Evolutionary conservation across 768 basidiomycete genomes (phyloP).

Genomic region (Tylopilus plumbeoviolaceoides): DNA sequence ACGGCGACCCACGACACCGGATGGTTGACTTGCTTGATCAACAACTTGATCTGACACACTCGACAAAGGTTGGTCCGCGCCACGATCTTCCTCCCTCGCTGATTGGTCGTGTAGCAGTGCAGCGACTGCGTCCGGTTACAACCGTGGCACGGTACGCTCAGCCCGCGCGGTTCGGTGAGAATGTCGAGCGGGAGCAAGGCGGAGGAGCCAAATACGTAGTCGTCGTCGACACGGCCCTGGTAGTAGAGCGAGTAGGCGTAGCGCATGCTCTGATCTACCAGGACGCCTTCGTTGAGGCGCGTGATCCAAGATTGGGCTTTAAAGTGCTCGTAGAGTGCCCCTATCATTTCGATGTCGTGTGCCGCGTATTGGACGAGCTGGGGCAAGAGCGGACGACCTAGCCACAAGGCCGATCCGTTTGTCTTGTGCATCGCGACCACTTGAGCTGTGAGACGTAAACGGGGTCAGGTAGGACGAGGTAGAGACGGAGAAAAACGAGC

Average conservation of each 20-base stretch:
- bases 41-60: slow-evolving; percentile 29
- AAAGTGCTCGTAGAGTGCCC: slow-evolving; percentile 34
- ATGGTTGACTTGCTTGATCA: slow-evolving; percentile 21
- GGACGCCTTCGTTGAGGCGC: slow-evolving; percentile 1
- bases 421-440: slow-evolving; percentile 37
- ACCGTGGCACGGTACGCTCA: slow-evolving; percentile 22
- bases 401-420: slow-evolving; percentile 30
- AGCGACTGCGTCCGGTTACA: slow-evolving; percentile 29
- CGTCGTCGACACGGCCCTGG: slow-evolving; percentile 24
- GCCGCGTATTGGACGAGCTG: slow-evolving; percentile 40
- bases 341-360: slow-evolving; percentile 39
- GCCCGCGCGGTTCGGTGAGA: slow-evolving; percentile 23
- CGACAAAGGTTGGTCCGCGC: slow-evolving; percentile 25
- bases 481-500: neutral
- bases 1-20: slow-evolving; percentile 23
- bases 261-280: slow-evolving; percentile 27
- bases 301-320: slow-evolving; percentile 23
- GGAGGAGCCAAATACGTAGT: slow-evolving; percentile 22
- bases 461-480: neutral
- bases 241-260: slow-evolving; percentile 27
- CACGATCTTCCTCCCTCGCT: slow-evolving; percentile 16
- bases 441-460: slow-evolving; percentile 20
- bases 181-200: slow-evolving; percentile 26
- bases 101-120: slow-evolving; percentile 21
- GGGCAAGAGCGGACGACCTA: slow-evolving; percentile 33